Base-by-base conservation (phyloP, 352 stramenopile genomes). In the Albugo laibachii region DNA sequence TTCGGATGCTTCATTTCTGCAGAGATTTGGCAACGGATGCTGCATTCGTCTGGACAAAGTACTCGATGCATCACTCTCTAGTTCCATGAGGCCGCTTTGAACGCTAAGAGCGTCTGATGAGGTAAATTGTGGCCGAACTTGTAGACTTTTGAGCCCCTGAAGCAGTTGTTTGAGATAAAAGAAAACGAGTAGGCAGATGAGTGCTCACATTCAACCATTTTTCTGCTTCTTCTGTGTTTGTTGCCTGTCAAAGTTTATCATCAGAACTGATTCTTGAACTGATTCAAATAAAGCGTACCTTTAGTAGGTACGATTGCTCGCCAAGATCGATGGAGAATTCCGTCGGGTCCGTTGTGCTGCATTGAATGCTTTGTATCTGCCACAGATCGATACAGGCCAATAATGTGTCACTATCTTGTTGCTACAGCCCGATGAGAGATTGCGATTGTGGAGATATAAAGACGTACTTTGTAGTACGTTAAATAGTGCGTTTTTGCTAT, bases 401-500 rank as follows among this genome's bases (percentile, higher is more conserved):
- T 37, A 92, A 52, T 58, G 88, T 92, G 49, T 92, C 75, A 42
- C 74, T 91, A 49, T 91, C 74, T 12, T 65, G 70, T 54, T 61
- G 86, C 77, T 91, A 18, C 11, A 36, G 4, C 11, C 24, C 24
- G 8, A 31, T 31, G 8, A 31, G 24, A n/a, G 24, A 31, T 31
- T 31, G 24, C 24, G 24, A 31, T 31, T 31, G 24, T 31, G 18
- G 15, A 55, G 13, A 40, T 4, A n/a, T 19, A 51, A 36, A 18
- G 14, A 37, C 48, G 38, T 37, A 93, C 81, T 80, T 99, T 99
- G 70, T 97, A 99, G 68, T 98, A 99, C 11, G 93, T 97, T 20
- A 99, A 68, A 62, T 96, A 96, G 66, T 97, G 85, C 42, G 92
- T 96, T 48, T 95, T 97, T 14, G 87, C 95, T 70, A 98, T 94